Evolutionary conservation across 2,329 filamentous ascomycete genomes (phyloP).

Genomic region (Dactylellina sp.): DNA sequence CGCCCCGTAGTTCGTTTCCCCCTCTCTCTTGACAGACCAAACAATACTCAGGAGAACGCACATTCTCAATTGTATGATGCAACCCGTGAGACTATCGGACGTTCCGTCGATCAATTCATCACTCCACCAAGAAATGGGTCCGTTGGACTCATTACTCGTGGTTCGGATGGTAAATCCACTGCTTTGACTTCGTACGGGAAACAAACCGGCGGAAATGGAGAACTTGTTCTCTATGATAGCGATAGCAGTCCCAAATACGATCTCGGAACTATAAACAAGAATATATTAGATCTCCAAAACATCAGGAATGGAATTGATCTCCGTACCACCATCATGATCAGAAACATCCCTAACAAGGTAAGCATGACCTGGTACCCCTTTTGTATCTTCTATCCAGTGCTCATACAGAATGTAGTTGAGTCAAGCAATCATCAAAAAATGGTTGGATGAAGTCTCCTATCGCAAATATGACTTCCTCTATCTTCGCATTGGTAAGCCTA

Average conservation of each 20-base stretch:
- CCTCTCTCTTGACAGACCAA: neutral
- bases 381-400: no score
- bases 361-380: conserved; percentile 69
- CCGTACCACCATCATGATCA: conserved; percentile 75
- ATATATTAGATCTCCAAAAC: conserved; percentile 29
- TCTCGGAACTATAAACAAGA: conserved; percentile 66
- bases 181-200: conserved; percentile 58
- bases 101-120: neutral
- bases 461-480: conserved; percentile 96
- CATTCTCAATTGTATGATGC: neutral
- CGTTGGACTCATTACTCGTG: neutral
- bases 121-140: neutral
- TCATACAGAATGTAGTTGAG: conserved; percentile 5
- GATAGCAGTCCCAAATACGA: conserved; percentile 36
- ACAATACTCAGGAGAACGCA: neutral
- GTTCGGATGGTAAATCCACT: conserved; percentile 70
- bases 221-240: conserved; percentile 15
- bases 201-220: conserved; percentile 16
- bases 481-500: conserved; percentile 85
- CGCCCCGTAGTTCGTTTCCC: conserved; percentile 61
- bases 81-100: no score
- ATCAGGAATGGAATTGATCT: conserved; percentile 32
- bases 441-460: conserved; percentile 75
- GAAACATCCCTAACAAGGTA: conserved; percentile 92
- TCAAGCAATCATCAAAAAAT: conserved; percentile 28